Base-by-base conservation (phyloP, 805 yeast genomes). In the Scheffersomyces ergatensis region DNA sequence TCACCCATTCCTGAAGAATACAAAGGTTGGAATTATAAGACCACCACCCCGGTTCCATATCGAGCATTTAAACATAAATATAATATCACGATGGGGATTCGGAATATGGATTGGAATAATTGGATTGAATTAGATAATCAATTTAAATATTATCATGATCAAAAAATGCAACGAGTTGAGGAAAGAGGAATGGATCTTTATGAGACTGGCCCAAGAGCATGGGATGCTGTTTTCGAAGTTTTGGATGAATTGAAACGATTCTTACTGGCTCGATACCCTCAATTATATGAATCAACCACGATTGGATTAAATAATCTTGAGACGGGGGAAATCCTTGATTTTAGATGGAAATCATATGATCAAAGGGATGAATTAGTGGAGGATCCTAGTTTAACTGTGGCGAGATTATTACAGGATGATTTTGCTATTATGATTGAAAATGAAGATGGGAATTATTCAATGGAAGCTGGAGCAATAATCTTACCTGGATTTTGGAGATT, bases 91-190 rank as follows among this genome's bases (percentile, higher is more conserved):
- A 82, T 82, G 89, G 89, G 88, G 5, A 81, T 82, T 33, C 63
- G 88, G 47, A 65, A 64, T 43, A 75, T 81, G 83, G 77, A 79
- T 36, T 76, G 75, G 72, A 63, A 76, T 39, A 67, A 66, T 37
- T 82, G 89, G 89, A 76, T 82, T 45, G 83, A 82, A 53, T 65
- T 83, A 43, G 88, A 82, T 56, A 80, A 78, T 44, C 82, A 82
- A 59, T 83, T 85, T 84, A 48, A 50, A 39, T 72, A 72, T 44
- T 82, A 56, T 49, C 85, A 82, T 53, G 51, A 70, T 17, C 63
- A 74, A 33, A 83, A 82, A 55, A 46, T 76, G 34, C 58, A 66
- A 39, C 67, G 88, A 49, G 49, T 82, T 35, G 61, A 53, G 18
- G 72, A 70, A 44, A 63, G 65, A 44, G 79, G 80, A 6, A 54